phyloP scores from a whole-genome alignment of 192 early-diverging fungal species.

The Podila epicladia region DNA sequence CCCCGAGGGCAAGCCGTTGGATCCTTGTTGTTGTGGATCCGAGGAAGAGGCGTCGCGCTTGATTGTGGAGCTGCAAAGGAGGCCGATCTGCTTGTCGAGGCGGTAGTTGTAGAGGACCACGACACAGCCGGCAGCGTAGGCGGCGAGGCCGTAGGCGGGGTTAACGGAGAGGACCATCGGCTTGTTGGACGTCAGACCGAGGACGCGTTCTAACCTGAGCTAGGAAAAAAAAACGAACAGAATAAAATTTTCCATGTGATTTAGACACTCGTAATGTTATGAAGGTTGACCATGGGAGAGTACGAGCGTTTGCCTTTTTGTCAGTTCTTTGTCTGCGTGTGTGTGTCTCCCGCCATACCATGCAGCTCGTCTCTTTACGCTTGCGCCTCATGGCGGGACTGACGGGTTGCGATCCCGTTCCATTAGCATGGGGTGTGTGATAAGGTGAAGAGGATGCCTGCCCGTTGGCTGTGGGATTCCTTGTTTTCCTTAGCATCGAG shows the following conservation, averaged over 20 bases:
- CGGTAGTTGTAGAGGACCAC: conserved; percentile 81
- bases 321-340: background rate
- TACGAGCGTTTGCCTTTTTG: background rate
- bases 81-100: conserved; percentile 70
- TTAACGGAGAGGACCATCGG: conserved; percentile 63
- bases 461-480: background rate
- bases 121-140: conserved; percentile 80
- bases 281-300: no score
- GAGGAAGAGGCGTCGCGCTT: conserved; percentile 6
- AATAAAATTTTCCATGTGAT: background rate
- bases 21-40: conserved; percentile 12
- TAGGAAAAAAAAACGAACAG: conserved; percentile 10
- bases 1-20: background rate
- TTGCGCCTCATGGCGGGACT: conserved; percentile 42
- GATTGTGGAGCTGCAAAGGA: conserved; percentile 56
- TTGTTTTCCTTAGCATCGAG: background rate
- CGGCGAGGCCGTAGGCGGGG: conserved; percentile 64
- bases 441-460: background rate
- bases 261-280: background rate
- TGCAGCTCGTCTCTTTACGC: conserved; percentile 34
- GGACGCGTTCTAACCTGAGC: conserved; percentile 72
- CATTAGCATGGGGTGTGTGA: background rate
- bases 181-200: conserved; percentile 69
- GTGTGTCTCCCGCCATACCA: conserved; percentile 20
- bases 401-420: background rate